Evolutionary conservation across 345 rosid genomes (phyloP).

Genomic region (Ceriops decandra): DNA sequence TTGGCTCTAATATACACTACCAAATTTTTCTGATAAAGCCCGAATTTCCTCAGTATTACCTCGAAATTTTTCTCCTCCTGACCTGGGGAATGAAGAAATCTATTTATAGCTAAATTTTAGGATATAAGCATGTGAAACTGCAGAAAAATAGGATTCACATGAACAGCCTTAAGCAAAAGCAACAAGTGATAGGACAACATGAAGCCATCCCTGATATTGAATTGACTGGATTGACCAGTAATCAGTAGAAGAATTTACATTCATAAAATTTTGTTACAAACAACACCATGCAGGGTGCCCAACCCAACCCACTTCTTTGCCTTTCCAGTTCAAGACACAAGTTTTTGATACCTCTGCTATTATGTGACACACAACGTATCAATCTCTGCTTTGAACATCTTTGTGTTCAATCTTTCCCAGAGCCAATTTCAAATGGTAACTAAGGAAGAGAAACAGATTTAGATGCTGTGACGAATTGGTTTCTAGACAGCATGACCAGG

Average conservation of each 20-base stretch:
- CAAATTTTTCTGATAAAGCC: constrained; percentile 32
- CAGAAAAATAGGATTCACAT: neutral
- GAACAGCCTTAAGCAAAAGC: neutral
- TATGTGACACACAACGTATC: neutral
- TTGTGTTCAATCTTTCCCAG: neutral
- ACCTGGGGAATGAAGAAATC: constrained; percentile 42
- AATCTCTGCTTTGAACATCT: neutral
- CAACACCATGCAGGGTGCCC: neutral
- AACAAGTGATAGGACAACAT: neutral
- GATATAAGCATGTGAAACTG: neutral
- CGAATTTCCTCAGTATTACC: constrained; percentile 61
- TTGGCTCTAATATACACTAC: constrained; percentile 50
- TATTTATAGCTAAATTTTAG: neutral
- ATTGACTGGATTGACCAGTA: too few species aligned
- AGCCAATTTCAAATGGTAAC: constrained; percentile 1
- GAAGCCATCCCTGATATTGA: neutral
- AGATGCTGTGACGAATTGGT: neutral
- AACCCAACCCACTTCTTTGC: neutral
- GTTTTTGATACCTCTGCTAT: neutral
- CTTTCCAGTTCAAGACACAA: neutral
- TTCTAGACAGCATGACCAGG: too few species aligned
- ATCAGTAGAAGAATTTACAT: too few species aligned
- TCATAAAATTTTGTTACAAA: too few species aligned
- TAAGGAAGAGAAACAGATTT: neutral
- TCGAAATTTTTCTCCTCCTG: constrained; percentile 68